Base-by-base conservation (phyloP, 2,329 filamentous ascomycete genomes). In the Berkeleyomyces basicola region DNA sequence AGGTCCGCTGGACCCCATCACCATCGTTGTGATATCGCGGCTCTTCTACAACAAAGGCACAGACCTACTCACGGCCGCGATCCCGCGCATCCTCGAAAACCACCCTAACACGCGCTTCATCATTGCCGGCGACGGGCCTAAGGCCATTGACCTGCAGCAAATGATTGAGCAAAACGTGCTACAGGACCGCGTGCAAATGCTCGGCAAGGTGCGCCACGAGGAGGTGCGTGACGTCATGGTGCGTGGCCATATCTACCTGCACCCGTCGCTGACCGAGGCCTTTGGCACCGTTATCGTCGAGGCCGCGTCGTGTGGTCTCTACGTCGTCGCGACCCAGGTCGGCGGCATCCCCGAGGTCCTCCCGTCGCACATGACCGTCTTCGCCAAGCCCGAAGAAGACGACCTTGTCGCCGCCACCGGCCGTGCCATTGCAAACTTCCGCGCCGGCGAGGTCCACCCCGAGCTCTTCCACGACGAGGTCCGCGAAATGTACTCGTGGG, bases 21-120 rank as follows among this genome's bases (percentile, higher is more conserved):
- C 90, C 6, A 96, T 99, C 64, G 90, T 99, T 1, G 92, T 99
- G 23, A 95, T 99, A 66, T 96, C 91, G 7, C 89, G 93, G 23
- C 83, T 99, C 1, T 99, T 97, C 74, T 97, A 97, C 74, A 99
- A 99, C 75, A 99, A 99, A 72, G 93, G 93, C 65, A 97, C 90
- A 1, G 95, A 99, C 72, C 82, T 99, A 0, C 81, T 99, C n/a
- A 96, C 96, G 33, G 93, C 92, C 9, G 90, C 90, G 3, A 95
- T 99, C 61, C 93, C 93, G 0, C 85, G 91, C 58, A 96, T 99
- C 61, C 81, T 97, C 37, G 87, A 90, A 59, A 83, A 85, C 11
- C 88, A 99, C 71, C 87, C 90, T 0, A 95, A 97, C 71, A 93
- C 96, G 0, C 88, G 90, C 63, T 99, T 99, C 74, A 89, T 99